Base-by-base conservation (phyloP, 805 yeast genomes). In the Metschnikowia rubicola region DNA sequence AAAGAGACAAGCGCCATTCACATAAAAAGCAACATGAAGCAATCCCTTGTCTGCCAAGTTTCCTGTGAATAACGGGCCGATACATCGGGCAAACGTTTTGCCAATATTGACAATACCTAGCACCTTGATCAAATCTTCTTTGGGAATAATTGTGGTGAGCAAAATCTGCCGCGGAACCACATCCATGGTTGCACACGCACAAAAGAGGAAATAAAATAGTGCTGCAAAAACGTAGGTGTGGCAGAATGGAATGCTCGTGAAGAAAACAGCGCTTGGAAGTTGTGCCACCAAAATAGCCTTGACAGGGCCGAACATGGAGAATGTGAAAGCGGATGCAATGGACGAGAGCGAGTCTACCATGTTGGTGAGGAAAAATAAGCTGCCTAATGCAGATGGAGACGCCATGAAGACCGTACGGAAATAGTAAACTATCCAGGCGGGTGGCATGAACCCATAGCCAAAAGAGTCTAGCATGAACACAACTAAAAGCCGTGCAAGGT, bases 91-190 rank as follows among this genome's bases (percentile, higher is more conserved):
- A 53, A 87, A 75, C 1, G 96, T 91, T 63, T 89, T 88, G 26
- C 86, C 89, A 34, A 90, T 82, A 59, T 89, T 90, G 9, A 90
- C 96, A 1, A 86, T 71, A 2, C 97, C 97, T 81, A 90, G 76
- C 1, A 86, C 90, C 55, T 74, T 78, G 2, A 96, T 82, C 40
- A 91, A 68, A 41, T 88, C 94, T 10, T 71, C 64, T 10, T 77
- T 75, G 12, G 75, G 73, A 35, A 90, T 80, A 17, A 88, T 70
- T 2, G 86, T 75, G 0, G 95, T 83, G 41, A 90, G 66, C 35
- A 90, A 71, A 8, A 89, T 79, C 65, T 89, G 96, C 43, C 97
- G 78, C 7, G 97, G 96, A 3, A 89, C 94, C 29, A 89, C 96
- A 62, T 90, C 97, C 91, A 90, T 88, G 1, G 91, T 80, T 2